Percentiles rank a stretch among this genome's conserved stretches.
phyloP scores from a whole-genome alignment of 2,329 filamentous ascomycete species.

The Emmonsia crescens region DNA sequence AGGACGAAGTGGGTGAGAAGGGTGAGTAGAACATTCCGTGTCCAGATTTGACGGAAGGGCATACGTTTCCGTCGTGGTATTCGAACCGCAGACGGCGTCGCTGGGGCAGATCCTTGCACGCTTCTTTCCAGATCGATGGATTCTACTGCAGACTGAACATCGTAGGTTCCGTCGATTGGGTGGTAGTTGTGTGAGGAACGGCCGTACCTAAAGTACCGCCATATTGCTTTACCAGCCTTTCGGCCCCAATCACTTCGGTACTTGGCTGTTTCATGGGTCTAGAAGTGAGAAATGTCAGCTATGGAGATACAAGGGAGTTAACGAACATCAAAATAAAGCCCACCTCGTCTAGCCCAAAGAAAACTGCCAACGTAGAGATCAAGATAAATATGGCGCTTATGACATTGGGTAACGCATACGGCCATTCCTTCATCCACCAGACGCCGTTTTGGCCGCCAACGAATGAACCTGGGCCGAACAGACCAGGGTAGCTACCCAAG shows the following conservation, averaged over 20 bases:
- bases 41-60: slow-evolving; percentile 43
- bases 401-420: slow-evolving; percentile 60
- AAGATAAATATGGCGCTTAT: slow-evolving; percentile 53
- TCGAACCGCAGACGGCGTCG: slow-evolving; percentile 19
- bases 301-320: neutral
- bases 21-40: slow-evolving; percentile 44
- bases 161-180: slow-evolving; percentile 20
- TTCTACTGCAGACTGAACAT: slow-evolving; percentile 17
- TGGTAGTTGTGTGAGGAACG: slow-evolving; percentile 23
- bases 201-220: slow-evolving; percentile 18
- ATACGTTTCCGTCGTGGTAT: slow-evolving; percentile 28
- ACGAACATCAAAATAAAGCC: slow-evolving; percentile 6
- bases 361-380: slow-evolving; percentile 43
- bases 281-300: neutral
- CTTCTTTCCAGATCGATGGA: slow-evolving; percentile 25
- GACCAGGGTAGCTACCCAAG: slow-evolving; percentile 46
- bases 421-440: slow-evolving; percentile 54
- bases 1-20: slow-evolving; percentile 57
- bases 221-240: slow-evolving; percentile 26
- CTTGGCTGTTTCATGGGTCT: slow-evolving; percentile 30
- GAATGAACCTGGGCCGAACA: slow-evolving; percentile 51
- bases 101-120: slow-evolving; percentile 17
- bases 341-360: slow-evolving; percentile 58
- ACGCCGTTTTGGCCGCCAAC: slow-evolving; percentile 49
- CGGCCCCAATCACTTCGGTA: slow-evolving; percentile 34